phyloP scores from a whole-genome alignment of 805 yeast species.

The Vanderwaltozyma yarrowii region DNA sequence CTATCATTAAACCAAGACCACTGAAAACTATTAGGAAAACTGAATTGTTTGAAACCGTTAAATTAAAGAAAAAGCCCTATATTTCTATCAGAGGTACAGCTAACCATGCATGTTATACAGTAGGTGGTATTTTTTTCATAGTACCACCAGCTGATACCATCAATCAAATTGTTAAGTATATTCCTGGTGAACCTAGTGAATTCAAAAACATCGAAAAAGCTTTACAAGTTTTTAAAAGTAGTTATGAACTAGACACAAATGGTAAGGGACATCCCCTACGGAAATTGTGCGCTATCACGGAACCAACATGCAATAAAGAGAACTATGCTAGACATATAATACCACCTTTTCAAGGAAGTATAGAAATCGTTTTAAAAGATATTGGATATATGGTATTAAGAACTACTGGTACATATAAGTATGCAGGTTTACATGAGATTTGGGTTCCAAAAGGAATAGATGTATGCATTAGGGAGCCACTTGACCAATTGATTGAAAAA shows the following conservation, averaged over 20 bases:
- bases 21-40: slow-evolving; percentile 27
- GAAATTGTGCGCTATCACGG: slow-evolving; percentile 23
- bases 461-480: slow-evolving; percentile 45
- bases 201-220: slow-evolving; percentile 29
- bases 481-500: slow-evolving; percentile 22
- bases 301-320: slow-evolving; percentile 8
- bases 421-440: slow-evolving; percentile 33
- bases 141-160: slow-evolving; percentile 43
- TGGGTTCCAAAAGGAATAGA: slow-evolving; percentile 48
- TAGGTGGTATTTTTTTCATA: slow-evolving; percentile 55
- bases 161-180: slow-evolving; percentile 37
- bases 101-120: slow-evolving; percentile 35
- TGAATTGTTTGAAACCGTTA: slow-evolving; percentile 22
- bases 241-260: slow-evolving; percentile 8
- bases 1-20: slow-evolving; percentile 20
- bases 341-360: slow-evolving; percentile 61
- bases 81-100: slow-evolving; percentile 31
- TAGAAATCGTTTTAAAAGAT: slow-evolving; percentile 56
- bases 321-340: slow-evolving; percentile 38
- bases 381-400: slow-evolving; percentile 52
- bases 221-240: slow-evolving; percentile 17
- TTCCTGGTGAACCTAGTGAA: slow-evolving; percentile 32
- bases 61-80: slow-evolving; percentile 23
- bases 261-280: slow-evolving; percentile 21
- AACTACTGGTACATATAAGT: slow-evolving; percentile 43